Base-by-base conservation (phyloP, 2,329 filamentous ascomycete species). In the Aspergillus sp. region DNA sequence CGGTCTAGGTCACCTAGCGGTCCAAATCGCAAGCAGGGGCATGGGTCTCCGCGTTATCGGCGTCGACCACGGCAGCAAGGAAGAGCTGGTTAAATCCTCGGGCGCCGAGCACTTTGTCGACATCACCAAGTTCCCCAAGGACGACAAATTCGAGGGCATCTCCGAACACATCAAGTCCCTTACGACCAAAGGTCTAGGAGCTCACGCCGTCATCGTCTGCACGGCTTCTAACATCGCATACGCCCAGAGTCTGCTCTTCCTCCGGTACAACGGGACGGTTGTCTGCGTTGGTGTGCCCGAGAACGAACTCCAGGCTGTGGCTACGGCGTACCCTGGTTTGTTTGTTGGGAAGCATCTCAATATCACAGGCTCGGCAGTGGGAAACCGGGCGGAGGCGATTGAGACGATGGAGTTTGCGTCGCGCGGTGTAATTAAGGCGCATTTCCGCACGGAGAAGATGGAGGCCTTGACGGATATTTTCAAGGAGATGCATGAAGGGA, bases 21-120 rank as follows among this genome's bases (percentile, higher is more conserved):
- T 80, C n/a, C 85, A 89, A 64, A 81, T 88, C 53, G 83, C 83
- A 7, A 74, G 78, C 34, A 72, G 75, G n/a, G 86, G 81, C 3
- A 86, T 89, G 78, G 85, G 83, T 11, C 77, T 85, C 61, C 80
- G 86, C 45, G 84, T 88, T 37, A 85, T 89, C 57, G 87, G 85
- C 24, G 81, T 89, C 67, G 87, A 89, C 68, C 79, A 84, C 62
- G 83, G 81, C 46, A 82, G 78, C 65, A 89, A 89, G 70, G 82
- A 83, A 64, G 65, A 81, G 12, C 68, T 89, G 2, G 80, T 83
- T 9, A 80, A 80, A 48, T 78, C 82, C 0, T 85, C 79, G n/a
- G 87, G 87, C 8, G 86, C 86, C 0, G 86, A 89, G 68, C 80
- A 83, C 62, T 89, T 89, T 72, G 76, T 89, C 58, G 84, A 87